These are phyloP conservation scores for Hemileccinum impolitum DNA, from an alignment of 768 basidiomycete species.

Conservation along the genomic window DNA sequence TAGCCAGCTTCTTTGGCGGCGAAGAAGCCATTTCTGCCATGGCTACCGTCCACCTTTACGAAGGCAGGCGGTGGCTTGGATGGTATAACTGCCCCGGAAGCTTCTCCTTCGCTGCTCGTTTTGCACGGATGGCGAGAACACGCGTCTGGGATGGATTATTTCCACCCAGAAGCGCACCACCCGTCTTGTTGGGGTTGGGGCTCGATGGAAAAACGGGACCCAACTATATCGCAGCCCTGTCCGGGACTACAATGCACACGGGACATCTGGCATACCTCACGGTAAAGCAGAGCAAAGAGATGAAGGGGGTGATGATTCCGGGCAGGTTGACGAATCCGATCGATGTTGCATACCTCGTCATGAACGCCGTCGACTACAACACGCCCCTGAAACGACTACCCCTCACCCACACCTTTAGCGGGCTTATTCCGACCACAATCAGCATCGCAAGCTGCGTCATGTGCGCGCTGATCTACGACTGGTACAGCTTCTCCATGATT, in stretches of 20 bases:
- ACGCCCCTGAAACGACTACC: slow-evolving; percentile 4
- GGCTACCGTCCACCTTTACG: slow-evolving; percentile 31
- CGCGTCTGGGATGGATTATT: slow-evolving; percentile 27
- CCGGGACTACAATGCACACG: slow-evolving; percentile 20
- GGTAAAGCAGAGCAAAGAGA: slow-evolving; percentile 11
- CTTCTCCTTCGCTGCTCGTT: slow-evolving; percentile 29
- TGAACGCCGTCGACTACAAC: slow-evolving; percentile 7
- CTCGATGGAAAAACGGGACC: slow-evolving; percentile 29
- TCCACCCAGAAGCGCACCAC: slow-evolving; percentile 14
- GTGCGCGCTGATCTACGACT: slow-evolving; percentile 26
- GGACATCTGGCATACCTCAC: slow-evolving; percentile 24
- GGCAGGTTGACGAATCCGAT: slow-evolving; percentile 22
- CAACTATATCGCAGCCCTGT: slow-evolving; percentile 24
- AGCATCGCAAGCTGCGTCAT: slow-evolving; percentile 19
- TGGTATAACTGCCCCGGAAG: slow-evolving; percentile 38
- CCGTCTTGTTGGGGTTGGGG: slow-evolving; percentile 26
- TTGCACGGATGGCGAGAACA: slow-evolving; percentile 26
- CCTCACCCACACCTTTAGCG: slow-evolving; percentile 2
- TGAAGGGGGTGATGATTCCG: slow-evolving; percentile 6
- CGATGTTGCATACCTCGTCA: slow-evolving; percentile 15
- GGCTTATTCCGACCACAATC: slow-evolving; percentile 20
- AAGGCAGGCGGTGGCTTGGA: slow-evolving; percentile 33
- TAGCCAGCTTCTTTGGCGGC: slow-evolving; percentile 36
- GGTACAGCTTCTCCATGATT: slow-evolving; percentile 32
- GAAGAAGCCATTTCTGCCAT: slow-evolving; percentile 36